phyloP scores from a whole-genome alignment of 768 basidiomycete genomes.

The Pleurotus citrinopileatus region DNA sequence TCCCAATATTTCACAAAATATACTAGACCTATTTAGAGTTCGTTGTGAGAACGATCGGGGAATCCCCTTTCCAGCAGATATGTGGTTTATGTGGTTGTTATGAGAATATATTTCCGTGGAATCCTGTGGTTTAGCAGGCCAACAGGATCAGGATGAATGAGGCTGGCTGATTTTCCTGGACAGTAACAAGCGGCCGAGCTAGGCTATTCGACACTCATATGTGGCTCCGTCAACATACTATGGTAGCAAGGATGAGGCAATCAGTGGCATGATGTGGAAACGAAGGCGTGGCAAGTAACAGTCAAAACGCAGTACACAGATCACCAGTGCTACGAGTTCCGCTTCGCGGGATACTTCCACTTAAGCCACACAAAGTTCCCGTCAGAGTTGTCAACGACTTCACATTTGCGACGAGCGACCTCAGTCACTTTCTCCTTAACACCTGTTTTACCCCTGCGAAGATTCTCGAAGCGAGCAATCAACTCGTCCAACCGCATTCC shows the following conservation, averaged over 20 bases:
- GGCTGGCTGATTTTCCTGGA: too few species aligned
- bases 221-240: too few species aligned
- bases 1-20: not conserved
- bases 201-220: too few species aligned
- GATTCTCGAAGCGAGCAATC: conserved; percentile 47
- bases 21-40: not conserved
- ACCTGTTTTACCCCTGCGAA: conserved; percentile 53
- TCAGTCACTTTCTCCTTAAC: conserved; percentile 77
- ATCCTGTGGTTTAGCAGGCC: not conserved
- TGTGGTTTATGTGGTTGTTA: not conserved
- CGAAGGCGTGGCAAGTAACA: not conserved
- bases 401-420: conserved; percentile 68
- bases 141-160: too few species aligned
- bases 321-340: not conserved
- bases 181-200: too few species aligned
- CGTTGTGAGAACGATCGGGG: not conserved
- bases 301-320: not conserved
- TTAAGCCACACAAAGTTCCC: conserved; percentile 59
- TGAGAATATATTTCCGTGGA: not conserved
- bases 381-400: conserved; percentile 54
- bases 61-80: too few species aligned
- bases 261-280: not conserved
- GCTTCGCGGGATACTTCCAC: conserved; percentile 44
- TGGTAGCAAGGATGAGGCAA: too few species aligned
- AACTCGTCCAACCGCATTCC: conserved; percentile 64